A percentile compares a stretch with the other conserved stretches of the same genome.
phyloP scores from a whole-genome alignment of 768 basidiomycete genomes.

The Suillus weaverae region DNA sequence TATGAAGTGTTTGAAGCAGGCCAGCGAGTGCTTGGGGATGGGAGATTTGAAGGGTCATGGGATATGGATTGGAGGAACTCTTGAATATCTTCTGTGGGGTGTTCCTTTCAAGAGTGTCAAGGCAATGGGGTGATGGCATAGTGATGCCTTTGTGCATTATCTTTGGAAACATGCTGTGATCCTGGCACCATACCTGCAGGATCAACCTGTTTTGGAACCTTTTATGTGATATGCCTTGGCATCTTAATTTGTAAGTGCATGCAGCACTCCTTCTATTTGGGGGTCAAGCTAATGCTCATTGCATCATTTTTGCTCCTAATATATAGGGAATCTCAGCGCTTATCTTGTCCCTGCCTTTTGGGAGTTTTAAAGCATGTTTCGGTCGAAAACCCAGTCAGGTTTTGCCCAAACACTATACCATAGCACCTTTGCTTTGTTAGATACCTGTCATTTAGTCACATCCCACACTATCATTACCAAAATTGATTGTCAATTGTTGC shows the following conservation, averaged over 20 bases:
- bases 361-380: not conserved
- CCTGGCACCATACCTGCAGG: conserved; percentile 31
- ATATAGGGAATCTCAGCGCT: not conserved
- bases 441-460: no score
- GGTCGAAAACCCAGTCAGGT: not conserved
- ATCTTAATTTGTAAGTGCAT: fast-evolving
- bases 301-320: not conserved
- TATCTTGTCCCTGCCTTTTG: not conserved
- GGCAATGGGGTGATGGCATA: conserved; percentile 36
- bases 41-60: conserved; percentile 27
- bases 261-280: not conserved
- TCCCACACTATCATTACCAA: no score
- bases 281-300: not conserved
- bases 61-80: conserved; percentile 30
- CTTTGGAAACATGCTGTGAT: conserved; percentile 28
- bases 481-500: no score
- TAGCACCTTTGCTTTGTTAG: no score
- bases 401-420: not conserved
- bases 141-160: conserved; percentile 33
- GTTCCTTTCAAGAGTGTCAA: conserved; percentile 34
- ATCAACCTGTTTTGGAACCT: fast-evolving
- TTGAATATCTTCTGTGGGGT: conserved; percentile 27
- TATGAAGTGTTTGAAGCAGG: not conserved
- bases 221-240: not conserved
- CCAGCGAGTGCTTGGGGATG: conserved; percentile 14